These are phyloP conservation scores for Aurantiochytrium sp. DNA, from an alignment of 108 stramenopile species.

Conservation along the genomic window DNA sequence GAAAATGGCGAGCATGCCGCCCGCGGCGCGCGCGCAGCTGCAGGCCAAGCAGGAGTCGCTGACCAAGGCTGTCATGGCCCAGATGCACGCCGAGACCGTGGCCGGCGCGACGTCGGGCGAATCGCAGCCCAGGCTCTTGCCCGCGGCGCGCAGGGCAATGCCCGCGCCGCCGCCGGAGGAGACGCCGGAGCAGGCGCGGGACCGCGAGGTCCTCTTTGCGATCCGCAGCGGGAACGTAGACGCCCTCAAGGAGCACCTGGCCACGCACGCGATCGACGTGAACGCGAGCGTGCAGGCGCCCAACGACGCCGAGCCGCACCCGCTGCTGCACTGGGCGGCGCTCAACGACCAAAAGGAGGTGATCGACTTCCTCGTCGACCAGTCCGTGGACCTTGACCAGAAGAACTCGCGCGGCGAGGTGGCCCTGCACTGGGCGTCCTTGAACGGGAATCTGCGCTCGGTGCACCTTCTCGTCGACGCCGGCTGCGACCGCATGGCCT, in stretches of 20 bases:
- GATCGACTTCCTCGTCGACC: not conserved
- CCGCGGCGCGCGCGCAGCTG: not conserved
- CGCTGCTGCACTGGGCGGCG: constrained; percentile 22
- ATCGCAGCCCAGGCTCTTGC: not conserved
- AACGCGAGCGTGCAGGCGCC: not conserved
- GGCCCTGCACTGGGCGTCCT: not conserved
- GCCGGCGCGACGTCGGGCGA: not conserved
- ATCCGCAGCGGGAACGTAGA: not conserved
- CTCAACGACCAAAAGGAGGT: constrained; percentile 25
- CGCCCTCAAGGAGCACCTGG: not conserved
- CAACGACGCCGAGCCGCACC: not conserved
- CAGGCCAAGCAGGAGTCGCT: not conserved
- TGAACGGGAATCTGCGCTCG: not conserved
- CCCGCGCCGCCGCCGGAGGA: not conserved
- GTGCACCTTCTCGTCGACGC: not conserved
- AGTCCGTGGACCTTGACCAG: constrained; percentile 3
- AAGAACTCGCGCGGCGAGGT: constrained; percentile 8
- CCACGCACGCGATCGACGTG: not conserved
- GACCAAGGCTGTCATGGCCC: constrained; percentile 5
- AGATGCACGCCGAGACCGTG: not conserved
- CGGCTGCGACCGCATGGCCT: constrained; percentile 15
- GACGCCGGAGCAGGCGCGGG: not conserved
- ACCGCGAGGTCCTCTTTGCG: constrained; percentile 18
- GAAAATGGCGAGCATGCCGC: not conserved
- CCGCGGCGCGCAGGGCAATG: not conserved